phyloP scores from a whole-genome alignment of 805 yeast genomes.

The Osmozyma mogii region DNA sequence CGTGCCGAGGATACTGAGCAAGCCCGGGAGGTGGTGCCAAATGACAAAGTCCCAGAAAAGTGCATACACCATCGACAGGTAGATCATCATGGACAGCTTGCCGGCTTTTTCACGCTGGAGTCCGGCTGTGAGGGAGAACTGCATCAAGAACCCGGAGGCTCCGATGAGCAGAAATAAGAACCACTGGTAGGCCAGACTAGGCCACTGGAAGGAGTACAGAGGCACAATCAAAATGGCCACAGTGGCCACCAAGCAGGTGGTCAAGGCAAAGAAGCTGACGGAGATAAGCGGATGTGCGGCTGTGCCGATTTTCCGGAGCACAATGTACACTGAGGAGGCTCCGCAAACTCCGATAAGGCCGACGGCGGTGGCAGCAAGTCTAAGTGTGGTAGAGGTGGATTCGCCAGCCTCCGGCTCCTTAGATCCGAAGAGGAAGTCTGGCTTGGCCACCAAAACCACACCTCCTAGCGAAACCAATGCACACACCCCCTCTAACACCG shows the following conservation, averaged over 20 bases:
- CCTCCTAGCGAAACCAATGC: conserved; percentile 64
- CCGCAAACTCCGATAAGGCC: conserved; percentile 65
- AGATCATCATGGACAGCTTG: conserved; percentile 65
- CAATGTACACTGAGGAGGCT: conserved; percentile 60
- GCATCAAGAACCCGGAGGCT: conserved; percentile 74
- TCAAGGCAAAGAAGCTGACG: conserved; percentile 67
- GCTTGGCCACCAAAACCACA: conserved; percentile 75
- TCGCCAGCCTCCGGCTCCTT: conserved; percentile 33
- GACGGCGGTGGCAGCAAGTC: conserved; percentile 55
- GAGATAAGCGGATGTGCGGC: conserved; percentile 74
- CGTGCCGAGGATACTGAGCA: conserved; percentile 64
- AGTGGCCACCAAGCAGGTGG: conserved; percentile 48
- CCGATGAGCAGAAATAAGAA: conserved; percentile 54
- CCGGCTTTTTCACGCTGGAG: conserved; percentile 76
- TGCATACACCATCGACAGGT: conserved; percentile 74
- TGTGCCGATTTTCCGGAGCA: conserved; percentile 67
- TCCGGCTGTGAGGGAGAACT: conserved; percentile 71
- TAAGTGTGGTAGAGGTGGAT: conserved; percentile 42
- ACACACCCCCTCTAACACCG: conserved; percentile 60
- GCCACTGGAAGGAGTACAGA: conserved; percentile 49
- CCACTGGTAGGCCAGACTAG: conserved; percentile 63
- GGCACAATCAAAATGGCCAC: conserved; percentile 49
- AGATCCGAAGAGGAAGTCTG: conserved; percentile 58
- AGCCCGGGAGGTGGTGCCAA: conserved; percentile 67
- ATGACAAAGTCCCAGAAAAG: conserved; percentile 63